Evolutionary conservation across 2,329 filamentous ascomycete genomes (phyloP), one percentile per base, ranked within the genome.

Genomic region (Cucurbitaria berberidis): DNA sequence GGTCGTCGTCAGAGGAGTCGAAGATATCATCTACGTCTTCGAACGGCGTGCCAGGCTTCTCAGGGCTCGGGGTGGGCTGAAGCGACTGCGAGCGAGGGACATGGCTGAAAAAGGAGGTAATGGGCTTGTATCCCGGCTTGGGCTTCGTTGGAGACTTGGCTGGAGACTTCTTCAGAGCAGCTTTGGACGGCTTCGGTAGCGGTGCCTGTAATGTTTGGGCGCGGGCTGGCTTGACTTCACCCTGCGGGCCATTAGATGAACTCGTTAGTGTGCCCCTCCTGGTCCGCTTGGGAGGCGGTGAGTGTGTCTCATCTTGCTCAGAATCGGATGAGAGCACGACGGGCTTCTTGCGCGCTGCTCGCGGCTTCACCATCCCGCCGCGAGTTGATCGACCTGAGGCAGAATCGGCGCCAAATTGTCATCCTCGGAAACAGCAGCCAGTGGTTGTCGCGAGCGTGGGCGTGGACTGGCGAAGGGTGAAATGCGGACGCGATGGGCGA

Each of bases 91-190:
- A 59, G 48, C 76, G 77, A n/a, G 77, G 74, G 7, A 72, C 72
- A 45, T 72, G 71, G 64, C 75, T 78, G 69, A 82, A 81, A 70
- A 81, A 82, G 15, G 79, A 81, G 30, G 75, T 78, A 44, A 81
- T 80, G 9, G 78, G 72, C 59, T 77, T 80, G 56, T 72, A 70
- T 32, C 72, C 55, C 32, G 73, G 67, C 57, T 73, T 69, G 16
- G 72, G 60, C 50, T 77, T 76, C n/a, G 67, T 67, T 16, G 66
- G 66, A 29, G 71, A 64, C 43, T 70, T 73, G 29, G 69, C 55
- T 41, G 70, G 65, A 19, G 70, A 68, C 54, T 65, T 66, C 53
- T 69, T 60, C 38, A 51, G 44, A 40, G 56, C 34, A 7, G 60
- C 32, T 18, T 57, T 57, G 26, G 59, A 53, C n/a, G 53, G 58